phyloP scores from a whole-genome alignment of 345 rosid genomes.

The Nephelium lappaceum region DNA sequence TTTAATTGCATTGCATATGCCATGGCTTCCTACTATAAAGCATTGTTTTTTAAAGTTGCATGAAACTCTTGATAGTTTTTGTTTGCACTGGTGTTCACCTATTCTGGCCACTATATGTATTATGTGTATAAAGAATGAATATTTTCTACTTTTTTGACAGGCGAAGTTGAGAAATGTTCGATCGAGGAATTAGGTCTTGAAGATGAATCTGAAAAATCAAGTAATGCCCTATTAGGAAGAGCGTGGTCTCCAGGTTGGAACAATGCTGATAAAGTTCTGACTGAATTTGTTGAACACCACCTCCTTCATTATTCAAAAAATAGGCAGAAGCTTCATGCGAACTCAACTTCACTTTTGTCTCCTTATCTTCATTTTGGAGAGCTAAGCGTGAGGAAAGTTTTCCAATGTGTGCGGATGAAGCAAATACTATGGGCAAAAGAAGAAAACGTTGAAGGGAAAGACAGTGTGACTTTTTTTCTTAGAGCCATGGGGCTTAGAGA shows the following conservation, averaged over 20 bases:
- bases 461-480: conserved; percentile 66
- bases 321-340: conserved; percentile 61
- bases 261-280: conserved; percentile 72
- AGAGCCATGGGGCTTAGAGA: conserved; percentile 85
- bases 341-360: conserved; percentile 76
- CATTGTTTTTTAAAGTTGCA: no score
- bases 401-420: conserved; percentile 67
- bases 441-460: conserved; percentile 56
- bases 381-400: conserved; percentile 83
- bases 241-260: conserved; percentile 97
- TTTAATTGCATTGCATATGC: neutral
- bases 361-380: conserved; percentile 96
- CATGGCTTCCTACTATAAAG: neutral
- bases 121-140: neutral
- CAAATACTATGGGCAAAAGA: conserved; percentile 78
- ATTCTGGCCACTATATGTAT: neutral
- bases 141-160: conserved; percentile 35
- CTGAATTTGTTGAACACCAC: conserved; percentile 68
- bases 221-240: conserved; percentile 84
- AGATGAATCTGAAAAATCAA: conserved; percentile 76
- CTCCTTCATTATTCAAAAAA: conserved; percentile 57
- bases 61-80: neutral
- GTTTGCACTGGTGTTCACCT: no score
- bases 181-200: conserved; percentile 80
- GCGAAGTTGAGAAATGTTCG: conserved; percentile 53